A percentile compares a stretch with the other conserved stretches of the same genome.
These are phyloP conservation scores for Rhizopogon vulgaris DNA, from an alignment of 768 basidiomycete species.

Conservation along the genomic window DNA sequence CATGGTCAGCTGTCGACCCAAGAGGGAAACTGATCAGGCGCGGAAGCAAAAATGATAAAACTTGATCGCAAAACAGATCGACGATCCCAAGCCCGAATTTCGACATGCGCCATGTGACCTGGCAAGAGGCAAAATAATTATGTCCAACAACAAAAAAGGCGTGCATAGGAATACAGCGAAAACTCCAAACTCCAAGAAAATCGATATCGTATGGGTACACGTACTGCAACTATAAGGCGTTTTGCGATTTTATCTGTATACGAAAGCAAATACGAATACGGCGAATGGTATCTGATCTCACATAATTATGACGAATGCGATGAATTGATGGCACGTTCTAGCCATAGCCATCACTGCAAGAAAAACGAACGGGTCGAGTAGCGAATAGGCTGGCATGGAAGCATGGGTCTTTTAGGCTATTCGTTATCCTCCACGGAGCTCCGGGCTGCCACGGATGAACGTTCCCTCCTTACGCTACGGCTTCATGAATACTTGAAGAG, in stretches of 20 bases:
- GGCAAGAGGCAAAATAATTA: conserved; percentile 20
- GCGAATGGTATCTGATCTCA: conserved; percentile 10
- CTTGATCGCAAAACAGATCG: not conserved
- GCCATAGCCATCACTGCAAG: conserved; percentile 20
- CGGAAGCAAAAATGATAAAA: not conserved
- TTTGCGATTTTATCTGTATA: conserved; percentile 9
- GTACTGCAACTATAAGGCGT: conserved; percentile 8
- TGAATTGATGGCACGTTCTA: conserved; percentile 11
- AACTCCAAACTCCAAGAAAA: conserved; percentile 20
- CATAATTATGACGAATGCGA: conserved; percentile 15
- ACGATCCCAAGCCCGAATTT: not conserved
- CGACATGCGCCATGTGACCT: too few relatives aligned
- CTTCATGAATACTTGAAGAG: conserved; percentile 21
- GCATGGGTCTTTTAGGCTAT: conserved; percentile 2
- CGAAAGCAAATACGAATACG: conserved; percentile 19
- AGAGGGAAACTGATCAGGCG: not conserved
- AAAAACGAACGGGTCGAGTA: conserved; percentile 7
- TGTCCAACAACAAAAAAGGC: conserved; percentile 5
- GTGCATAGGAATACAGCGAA: conserved; percentile 22
- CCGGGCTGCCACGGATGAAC: conserved; percentile 10
- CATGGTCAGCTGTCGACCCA: not conserved
- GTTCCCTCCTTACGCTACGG: conserved; percentile 20
- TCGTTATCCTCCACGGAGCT: conserved; percentile 9
- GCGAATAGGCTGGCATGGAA: conserved; percentile 7
- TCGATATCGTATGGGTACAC: conserved; percentile 17